phyloP scores from a whole-genome alignment of 164 flowering plant genomes.

The Nelumbo lutea region DNA sequence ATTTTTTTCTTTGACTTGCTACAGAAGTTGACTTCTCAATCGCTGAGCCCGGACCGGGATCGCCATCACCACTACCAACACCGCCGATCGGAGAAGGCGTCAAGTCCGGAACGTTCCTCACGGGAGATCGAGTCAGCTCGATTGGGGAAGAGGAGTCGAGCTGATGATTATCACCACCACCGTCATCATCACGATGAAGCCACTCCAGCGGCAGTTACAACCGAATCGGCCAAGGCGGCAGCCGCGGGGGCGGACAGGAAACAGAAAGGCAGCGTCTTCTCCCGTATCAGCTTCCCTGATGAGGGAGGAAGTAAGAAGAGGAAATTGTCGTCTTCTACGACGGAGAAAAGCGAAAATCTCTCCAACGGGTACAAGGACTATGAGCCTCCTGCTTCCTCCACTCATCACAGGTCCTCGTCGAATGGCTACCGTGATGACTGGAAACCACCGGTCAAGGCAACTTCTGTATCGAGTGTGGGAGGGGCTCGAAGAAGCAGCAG shows the following conservation, averaged over 20 bases:
- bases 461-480: conserved; percentile 2
- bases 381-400: conserved; percentile 9
- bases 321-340: conserved; percentile 26
- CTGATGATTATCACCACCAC: background rate
- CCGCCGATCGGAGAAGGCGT: conserved; percentile 1
- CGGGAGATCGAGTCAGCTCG: conserved; percentile 8
- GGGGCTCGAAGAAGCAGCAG: conserved; percentile 13
- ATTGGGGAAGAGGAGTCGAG: conserved; percentile 7
- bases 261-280: conserved; percentile 73
- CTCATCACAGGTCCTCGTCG: conserved; percentile 20
- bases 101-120: background rate
- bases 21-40: conserved; percentile 6
- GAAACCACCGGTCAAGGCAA: conserved; percentile 15
- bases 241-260: conserved; percentile 26
- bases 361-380: conserved; percentile 15
- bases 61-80: conserved; percentile 21
- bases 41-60: background rate
- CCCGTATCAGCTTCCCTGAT: conserved; percentile 82
- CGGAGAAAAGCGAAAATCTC: conserved; percentile 2
- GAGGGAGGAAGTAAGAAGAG: conserved; percentile 42
- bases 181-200: background rate
- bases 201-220: background rate
- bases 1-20: background rate
- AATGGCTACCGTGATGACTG: conserved; percentile 47
- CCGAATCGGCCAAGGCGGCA: conserved; percentile 3